Conservation (phyloP, 345 rosid genomes). For the Euphorbia lathyris region DNA sequence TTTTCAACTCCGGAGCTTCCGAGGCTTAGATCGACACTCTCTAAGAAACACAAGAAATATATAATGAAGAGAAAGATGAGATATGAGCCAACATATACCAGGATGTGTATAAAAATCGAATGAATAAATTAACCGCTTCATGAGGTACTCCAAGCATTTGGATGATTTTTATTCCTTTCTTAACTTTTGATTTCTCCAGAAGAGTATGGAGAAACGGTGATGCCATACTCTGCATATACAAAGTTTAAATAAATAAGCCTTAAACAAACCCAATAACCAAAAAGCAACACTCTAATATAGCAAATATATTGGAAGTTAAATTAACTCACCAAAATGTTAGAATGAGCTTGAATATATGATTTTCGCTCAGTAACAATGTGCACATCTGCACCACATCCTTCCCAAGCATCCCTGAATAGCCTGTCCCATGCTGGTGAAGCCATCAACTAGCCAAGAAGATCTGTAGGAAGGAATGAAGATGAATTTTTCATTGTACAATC, state of each 20-base stretch:
- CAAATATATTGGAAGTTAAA: slow-evolving; percentile 6
- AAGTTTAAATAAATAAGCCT: slow-evolving; percentile 10
- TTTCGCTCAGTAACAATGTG: slow-evolving; percentile 41
- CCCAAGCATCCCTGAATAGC: slow-evolving; percentile 57
- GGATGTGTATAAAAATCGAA: slow-evolving; percentile 81
- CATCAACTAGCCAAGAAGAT: slow-evolving; percentile 33
- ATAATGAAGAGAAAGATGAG: neutral
- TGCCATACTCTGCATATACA: slow-evolving; percentile 49
- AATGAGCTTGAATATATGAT: slow-evolving; percentile 54
- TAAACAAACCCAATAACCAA: neutral
- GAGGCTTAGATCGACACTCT: no score
- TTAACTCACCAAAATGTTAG: slow-evolving; percentile 58
- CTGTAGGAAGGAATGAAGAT: slow-evolving; percentile 20
- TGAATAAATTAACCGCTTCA: slow-evolving; percentile 54
- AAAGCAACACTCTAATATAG: no score
- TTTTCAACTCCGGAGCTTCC: no score
- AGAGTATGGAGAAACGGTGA: slow-evolving; percentile 52
- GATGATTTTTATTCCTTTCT: slow-evolving; percentile 43
- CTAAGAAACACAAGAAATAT: neutral
- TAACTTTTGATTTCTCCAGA: slow-evolving; percentile 41
- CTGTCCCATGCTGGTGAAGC: slow-evolving; percentile 71
- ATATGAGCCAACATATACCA: slow-evolving; percentile 39
- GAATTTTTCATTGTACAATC: neutral
- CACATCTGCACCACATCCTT: slow-evolving; percentile 66
- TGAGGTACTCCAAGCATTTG: slow-evolving; percentile 64